These are phyloP conservation scores for Rhodotorula sp. DNA, from an alignment of 1,284 basidiomycete genomes.

Conservation along the genomic window DNA sequence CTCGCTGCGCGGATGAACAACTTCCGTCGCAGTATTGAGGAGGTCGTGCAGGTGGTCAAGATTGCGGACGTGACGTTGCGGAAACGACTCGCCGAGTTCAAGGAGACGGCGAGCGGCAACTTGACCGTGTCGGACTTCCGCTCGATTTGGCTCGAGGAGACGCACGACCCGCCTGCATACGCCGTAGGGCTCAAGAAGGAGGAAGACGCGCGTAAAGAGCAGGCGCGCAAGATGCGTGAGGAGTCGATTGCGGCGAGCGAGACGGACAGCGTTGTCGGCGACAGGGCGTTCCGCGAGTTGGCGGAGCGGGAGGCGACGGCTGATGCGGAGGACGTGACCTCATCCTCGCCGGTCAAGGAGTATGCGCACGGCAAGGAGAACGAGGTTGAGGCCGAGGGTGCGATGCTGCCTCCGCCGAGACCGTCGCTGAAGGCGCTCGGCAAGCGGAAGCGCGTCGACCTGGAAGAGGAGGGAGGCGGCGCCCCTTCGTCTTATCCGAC, in stretches of 20 bases:
- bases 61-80: slow-evolving; percentile 92
- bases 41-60: slow-evolving; percentile 97
- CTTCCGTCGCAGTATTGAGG: slow-evolving; percentile 85
- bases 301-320: slow-evolving; percentile 24
- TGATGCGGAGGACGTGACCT: not conserved
- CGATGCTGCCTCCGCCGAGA: slow-evolving; percentile 21
- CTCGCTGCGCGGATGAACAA: slow-evolving; percentile 98
- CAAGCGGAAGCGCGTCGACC: slow-evolving; percentile 36
- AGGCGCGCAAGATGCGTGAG: slow-evolving; percentile 31
- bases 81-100: slow-evolving; percentile 95
- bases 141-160: slow-evolving; percentile 85
- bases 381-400: slow-evolving; percentile 10
- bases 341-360: too few relatives aligned
- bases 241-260: slow-evolving; percentile 26
- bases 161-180: slow-evolving; percentile 85
- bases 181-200: slow-evolving; percentile 70
- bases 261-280: slow-evolving; percentile 29
- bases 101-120: slow-evolving; percentile 77
- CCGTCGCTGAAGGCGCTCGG: slow-evolving; percentile 29
- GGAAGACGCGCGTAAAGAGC: slow-evolving; percentile 56
- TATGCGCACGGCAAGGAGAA: not conserved
- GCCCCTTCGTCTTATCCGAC: slow-evolving; percentile 11
- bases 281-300: slow-evolving; percentile 30
- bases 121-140: slow-evolving; percentile 90
- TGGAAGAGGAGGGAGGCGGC: not conserved